A percentile compares a stretch with the other conserved stretches of the same genome.
Conservation (phyloP, 352 stramenopile genomes). For the Blastocystis sp. region DNA sequence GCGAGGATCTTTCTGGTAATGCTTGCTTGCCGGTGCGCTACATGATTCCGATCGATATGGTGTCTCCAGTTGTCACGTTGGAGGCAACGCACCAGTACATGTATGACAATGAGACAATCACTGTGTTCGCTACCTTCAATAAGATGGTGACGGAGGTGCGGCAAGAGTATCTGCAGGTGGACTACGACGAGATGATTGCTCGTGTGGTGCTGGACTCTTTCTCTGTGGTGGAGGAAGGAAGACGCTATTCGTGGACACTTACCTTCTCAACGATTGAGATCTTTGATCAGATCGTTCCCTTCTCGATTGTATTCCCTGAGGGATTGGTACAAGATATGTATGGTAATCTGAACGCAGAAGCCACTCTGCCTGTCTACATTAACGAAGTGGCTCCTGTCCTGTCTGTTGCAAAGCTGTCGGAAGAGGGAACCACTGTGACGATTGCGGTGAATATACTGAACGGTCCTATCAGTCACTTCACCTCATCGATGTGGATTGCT, state of each 20-base stretch:
- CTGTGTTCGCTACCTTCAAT: background rate
- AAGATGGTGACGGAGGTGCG: background rate
- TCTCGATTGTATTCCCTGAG: background rate
- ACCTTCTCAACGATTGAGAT: background rate
- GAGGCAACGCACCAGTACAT: background rate
- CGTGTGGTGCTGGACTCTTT: background rate
- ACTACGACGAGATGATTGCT: background rate
- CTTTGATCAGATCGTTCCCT: background rate
- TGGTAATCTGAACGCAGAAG: slow-evolving; percentile 2
- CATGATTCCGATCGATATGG: background rate
- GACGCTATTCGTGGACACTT: background rate
- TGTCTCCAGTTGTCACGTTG: background rate
- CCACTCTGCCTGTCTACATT: background rate
- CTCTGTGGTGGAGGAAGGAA: background rate
- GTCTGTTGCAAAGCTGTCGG: background rate
- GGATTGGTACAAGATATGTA: background rate
- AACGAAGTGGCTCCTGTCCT: background rate
- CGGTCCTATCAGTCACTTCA: background rate
- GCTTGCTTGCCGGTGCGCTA: background rate
- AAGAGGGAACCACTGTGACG: background rate
- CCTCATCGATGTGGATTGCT: background rate
- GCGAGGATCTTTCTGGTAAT: background rate
- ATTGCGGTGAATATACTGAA: background rate
- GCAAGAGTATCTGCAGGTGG: background rate
- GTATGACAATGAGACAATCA: background rate